Evolutionary conservation across 2,329 filamentous ascomycete species (phyloP).

Genomic region (Apiospora rasikravindrae): DNA sequence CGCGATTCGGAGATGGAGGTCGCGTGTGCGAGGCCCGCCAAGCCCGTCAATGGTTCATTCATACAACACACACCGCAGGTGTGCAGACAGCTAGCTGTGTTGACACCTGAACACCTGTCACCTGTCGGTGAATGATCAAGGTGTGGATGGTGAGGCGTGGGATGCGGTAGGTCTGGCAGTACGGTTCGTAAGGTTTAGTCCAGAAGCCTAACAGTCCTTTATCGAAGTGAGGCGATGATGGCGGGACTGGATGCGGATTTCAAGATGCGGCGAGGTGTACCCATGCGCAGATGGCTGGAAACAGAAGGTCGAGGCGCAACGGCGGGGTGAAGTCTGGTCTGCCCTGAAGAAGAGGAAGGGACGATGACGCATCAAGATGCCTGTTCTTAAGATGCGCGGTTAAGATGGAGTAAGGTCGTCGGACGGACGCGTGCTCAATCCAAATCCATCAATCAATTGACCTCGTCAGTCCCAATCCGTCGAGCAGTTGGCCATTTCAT

Average conservation of each 20-base stretch:
- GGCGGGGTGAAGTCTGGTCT: not conserved
- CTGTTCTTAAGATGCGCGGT: slow-evolving; percentile 11
- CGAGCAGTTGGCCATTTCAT: not conserved
- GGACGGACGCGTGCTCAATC: not conserved
- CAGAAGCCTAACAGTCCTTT: not conserved
- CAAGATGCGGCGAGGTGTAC: not conserved
- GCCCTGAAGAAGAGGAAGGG: not conserved
- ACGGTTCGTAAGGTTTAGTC: not conserved
- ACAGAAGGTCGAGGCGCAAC: slow-evolving; percentile 10
- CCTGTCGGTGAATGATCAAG: not conserved
- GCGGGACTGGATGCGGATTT: slow-evolving; percentile 2
- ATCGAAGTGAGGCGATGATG: not conserved
- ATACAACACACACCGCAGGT: not conserved
- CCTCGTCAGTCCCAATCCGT: not conserved
- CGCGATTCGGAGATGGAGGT: not conserved
- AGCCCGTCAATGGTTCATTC: not conserved
- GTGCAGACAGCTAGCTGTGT: not conserved
- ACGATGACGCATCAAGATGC: not conserved
- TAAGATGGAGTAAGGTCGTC: not conserved
- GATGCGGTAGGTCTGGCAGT: not conserved
- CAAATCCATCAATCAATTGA: slow-evolving; percentile 6
- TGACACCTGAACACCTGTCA: slow-evolving; percentile 7
- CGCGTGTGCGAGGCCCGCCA: slow-evolving; percentile 1
- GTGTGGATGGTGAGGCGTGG: not conserved
- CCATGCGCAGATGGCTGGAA: not conserved